Evolutionary conservation across 2,329 filamentous ascomycete species (phyloP).

Genomic region (Xylariaceae sp.): DNA sequence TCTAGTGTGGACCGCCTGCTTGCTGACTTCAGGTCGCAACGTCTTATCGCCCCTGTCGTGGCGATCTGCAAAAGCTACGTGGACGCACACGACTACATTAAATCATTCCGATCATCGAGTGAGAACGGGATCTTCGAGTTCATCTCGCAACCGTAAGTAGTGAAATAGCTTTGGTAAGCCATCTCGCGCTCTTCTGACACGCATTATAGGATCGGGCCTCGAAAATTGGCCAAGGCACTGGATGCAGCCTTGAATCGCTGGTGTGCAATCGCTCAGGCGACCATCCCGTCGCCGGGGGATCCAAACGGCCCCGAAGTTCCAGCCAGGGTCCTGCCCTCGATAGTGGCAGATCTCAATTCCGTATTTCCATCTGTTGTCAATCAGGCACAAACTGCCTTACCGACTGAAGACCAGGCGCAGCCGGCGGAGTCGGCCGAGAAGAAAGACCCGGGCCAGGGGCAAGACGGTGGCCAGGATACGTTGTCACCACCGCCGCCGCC

Average conservation of each 20-base stretch:
- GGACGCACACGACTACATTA: slow-evolving; percentile 16
- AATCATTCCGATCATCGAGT: slow-evolving; percentile 5
- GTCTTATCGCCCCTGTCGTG: slow-evolving; percentile 15
- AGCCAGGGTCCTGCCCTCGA: background rate
- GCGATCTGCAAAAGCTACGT: slow-evolving; percentile 24
- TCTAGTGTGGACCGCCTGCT: slow-evolving; percentile 5
- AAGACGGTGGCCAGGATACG: too few relatives aligned
- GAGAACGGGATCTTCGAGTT: slow-evolving; percentile 25
- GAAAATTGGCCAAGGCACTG: slow-evolving; percentile 27
- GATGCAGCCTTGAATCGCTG: slow-evolving; percentile 2
- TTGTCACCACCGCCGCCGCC: too few relatives aligned
- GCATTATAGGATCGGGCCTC: slow-evolving; percentile 23
- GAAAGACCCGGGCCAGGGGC: too few relatives aligned
- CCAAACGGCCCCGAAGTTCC: background rate
- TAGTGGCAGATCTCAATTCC: background rate
- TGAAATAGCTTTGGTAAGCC: too few relatives aligned
- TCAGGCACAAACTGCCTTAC: too few relatives aligned
- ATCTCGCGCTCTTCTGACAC: background rate
- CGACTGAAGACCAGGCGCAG: too few relatives aligned
- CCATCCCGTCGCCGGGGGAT: background rate
- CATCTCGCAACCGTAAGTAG: slow-evolving; percentile 28
- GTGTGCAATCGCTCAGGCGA: background rate
- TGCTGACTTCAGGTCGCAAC: background rate
- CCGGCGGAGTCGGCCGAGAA: too few relatives aligned
- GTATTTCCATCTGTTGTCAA: too few relatives aligned